Evolutionary conservation across 306 rosid species (phyloP).

Genomic region (Vigna unguiculata): DNA sequence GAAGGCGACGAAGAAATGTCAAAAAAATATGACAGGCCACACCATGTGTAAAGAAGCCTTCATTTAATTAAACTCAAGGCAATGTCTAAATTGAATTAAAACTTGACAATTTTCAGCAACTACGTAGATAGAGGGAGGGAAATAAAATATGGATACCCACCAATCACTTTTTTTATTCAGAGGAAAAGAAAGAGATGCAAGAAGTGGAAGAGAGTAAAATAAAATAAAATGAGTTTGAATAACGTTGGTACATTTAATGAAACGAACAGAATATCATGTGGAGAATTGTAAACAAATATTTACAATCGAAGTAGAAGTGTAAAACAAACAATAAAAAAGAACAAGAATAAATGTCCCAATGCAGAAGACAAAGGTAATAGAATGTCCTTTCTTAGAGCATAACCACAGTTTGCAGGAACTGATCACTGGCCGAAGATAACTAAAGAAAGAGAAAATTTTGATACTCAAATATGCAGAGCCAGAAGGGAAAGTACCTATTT

Average conservation of each 20-base stretch:
- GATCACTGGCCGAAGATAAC: background rate
- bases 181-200: constrained; percentile 1
- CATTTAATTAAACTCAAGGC: constrained; percentile 1
- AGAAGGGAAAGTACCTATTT: constrained; percentile 62
- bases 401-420: constrained; percentile 26
- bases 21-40: constrained; percentile 3
- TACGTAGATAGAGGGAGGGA: background rate
- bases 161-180: background rate
- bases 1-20: constrained; percentile 15
- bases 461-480: constrained; percentile 42
- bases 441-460: constrained; percentile 38
- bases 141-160: background rate
- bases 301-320: background rate
- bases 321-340: background rate
- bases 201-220: constrained; percentile 12
- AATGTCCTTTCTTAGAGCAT: constrained; percentile 3
- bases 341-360: background rate
- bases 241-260: constrained; percentile 21
- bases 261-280: constrained; percentile 6
- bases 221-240: background rate
- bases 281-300: constrained; percentile 15
- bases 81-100: constrained; percentile 10
- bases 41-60: constrained; percentile 7
- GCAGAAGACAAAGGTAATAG: constrained; percentile 18
- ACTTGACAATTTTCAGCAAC: constrained; percentile 26